Base-by-base conservation (phyloP, 2,329 filamentous ascomycete species). In the Epichloe brachyelytri region DNA sequence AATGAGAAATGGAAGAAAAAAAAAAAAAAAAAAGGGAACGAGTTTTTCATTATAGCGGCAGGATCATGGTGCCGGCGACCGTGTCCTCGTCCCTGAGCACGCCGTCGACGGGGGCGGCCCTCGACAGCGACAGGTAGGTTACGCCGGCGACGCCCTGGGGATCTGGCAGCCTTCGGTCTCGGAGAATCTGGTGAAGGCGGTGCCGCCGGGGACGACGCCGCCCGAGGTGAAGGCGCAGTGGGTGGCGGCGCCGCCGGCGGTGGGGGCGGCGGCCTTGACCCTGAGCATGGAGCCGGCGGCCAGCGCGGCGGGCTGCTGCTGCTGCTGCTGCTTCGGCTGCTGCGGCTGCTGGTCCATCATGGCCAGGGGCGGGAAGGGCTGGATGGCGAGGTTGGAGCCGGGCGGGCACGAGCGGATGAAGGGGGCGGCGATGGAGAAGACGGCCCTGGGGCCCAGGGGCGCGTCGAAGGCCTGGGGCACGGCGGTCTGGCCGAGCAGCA, bases 321-420 rank as follows among this genome's bases (percentile, higher is more conserved):
- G 66, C 11, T 71, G 20, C 26, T 30, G 26, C 26, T 2, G 26
- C 26, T 30, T 8, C 26, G 68, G 39, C 64, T 62, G n/a, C 72
- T 14, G 34, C 34, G 14, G 34, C 34, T 11, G 12, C 5, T 8
- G 12, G 12, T 14, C 36, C 36, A 14, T 69, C 68, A 81, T 72
- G 54, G 72, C 70, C 44, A 83, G 65, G 4, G 71, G 62, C 2
- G 48, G 83, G 79, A 80, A 87, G 78, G 55, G 82, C 70, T 53
- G 73, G 76, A 66, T 84, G 73, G 57, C 76, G 80, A 54, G 83
- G 73, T 55, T 76, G 75, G 63, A 87, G 72, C 79, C 81, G 30
- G 75, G 66, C 15, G 85, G 85, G 71, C 85, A 89, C 33, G 78
- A 79, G 51, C 68, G 65, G 71, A 89, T 88, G 73, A 88, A 88